Conservation (phyloP, 2,329 filamentous ascomycete genomes). For the Fusarium secorum region DNA sequence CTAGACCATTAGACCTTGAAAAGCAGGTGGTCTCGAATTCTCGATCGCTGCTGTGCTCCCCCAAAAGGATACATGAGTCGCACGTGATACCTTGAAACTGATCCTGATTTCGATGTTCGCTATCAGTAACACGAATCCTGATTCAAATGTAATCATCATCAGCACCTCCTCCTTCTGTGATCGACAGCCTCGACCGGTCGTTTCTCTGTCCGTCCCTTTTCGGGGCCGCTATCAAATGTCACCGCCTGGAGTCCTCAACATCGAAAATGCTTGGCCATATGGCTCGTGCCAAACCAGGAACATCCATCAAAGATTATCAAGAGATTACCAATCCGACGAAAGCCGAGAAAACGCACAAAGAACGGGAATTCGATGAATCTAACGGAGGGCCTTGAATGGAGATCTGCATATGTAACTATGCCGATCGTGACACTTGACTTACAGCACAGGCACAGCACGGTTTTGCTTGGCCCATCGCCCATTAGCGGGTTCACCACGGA, state of each 20-base stretch:
- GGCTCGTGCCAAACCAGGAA: constrained; percentile 36
- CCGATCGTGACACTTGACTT: constrained; percentile 5
- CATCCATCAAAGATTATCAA: background rate
- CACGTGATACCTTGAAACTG: background rate
- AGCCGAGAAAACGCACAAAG: constrained; percentile 1
- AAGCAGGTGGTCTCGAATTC: constrained; percentile 16
- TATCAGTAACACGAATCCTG: background rate
- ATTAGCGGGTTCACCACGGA: constrained; percentile 23
- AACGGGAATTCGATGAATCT: background rate
- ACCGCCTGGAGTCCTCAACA: constrained; percentile 1
- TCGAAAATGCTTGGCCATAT: constrained; percentile 17
- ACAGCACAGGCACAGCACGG: constrained; percentile 15
- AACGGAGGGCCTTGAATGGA: background rate
- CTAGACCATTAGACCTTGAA: constrained; percentile 4
- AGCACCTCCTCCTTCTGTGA: background rate
- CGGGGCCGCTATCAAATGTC: constrained; percentile 14
- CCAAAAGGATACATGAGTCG: background rate
- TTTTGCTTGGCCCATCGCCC: constrained; percentile 11
- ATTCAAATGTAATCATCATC: constrained; percentile 1
- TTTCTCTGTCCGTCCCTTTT: constrained; percentile 1
- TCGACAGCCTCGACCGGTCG: constrained; percentile 29
- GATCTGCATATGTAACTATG: constrained; percentile 10
- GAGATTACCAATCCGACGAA: constrained; percentile 24
- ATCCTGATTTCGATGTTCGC: constrained; percentile 1
- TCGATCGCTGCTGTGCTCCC: background rate